phyloP scores from a whole-genome alignment of 169 alveolate genomes.

The Eimeria nieschulzi region DNA sequence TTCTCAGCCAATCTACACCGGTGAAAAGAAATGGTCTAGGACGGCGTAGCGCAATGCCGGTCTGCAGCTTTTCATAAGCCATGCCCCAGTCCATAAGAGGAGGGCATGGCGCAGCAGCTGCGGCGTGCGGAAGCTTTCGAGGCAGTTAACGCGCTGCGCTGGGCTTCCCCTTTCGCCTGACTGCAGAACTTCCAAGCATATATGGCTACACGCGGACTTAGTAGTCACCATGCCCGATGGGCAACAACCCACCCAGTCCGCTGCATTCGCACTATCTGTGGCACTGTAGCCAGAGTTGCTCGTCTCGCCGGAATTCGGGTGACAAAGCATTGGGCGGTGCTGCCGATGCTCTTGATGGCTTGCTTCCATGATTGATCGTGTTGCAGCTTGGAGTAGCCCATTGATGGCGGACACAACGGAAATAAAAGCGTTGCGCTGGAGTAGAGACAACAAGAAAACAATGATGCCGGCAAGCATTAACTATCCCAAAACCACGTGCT shows the following conservation, averaged over 20 bases:
- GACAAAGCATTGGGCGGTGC: background rate
- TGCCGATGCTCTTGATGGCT: too few relatives aligned
- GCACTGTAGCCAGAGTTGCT: background rate
- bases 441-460: background rate
- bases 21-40: conserved; percentile 33
- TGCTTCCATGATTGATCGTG: background rate
- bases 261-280: background rate
- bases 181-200: background rate
- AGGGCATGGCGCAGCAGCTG: conserved; percentile 53
- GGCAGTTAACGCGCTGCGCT: conserved; percentile 10
- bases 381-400: conserved; percentile 40
- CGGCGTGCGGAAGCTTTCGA: conserved; percentile 2
- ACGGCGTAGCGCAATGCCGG: conserved; percentile 43
- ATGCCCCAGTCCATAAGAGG: conserved; percentile 38
- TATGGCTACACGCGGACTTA: background rate
- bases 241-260: background rate
- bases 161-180: background rate
- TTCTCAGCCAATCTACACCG: background rate
- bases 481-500: too few relatives aligned
- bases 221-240: background rate
- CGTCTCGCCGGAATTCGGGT: background rate
- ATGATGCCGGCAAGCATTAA: background rate
- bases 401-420: conserved; percentile 26
- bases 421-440: conserved; percentile 56
- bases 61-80: conserved; percentile 56